Evolutionary conservation across 2,329 filamentous ascomycete species (phyloP), one percentile per base, ranked within the genome.

Genomic region (Dothideomycetes sp.): DNA sequence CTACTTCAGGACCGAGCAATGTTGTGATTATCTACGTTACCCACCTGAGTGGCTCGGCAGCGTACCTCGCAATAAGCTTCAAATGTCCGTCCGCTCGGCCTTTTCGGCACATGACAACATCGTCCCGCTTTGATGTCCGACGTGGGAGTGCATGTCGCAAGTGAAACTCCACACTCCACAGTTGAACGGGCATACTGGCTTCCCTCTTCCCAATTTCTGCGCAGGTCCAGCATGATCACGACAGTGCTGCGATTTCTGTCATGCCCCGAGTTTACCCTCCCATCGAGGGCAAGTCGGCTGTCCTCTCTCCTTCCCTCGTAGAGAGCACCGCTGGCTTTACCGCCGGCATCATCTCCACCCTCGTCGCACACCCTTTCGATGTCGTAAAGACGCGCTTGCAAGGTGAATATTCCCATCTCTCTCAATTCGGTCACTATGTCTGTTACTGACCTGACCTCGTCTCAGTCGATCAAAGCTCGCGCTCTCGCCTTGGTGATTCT

Each of bases 361-460:
- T 96, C 36, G 80, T 79, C 41, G 82, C 91, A 38, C 89, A 96
- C 58, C 91, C 91, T 22, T 77, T 98, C 44, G 91, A 98, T 64
- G 79, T 98, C 47, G 79, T 96, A 58, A 98, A 98, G 71, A 96
- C 89, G 45, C 82, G 91, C 47, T 78, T 98, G 57, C 91, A 98
- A 66, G 55, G 45, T 47, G 38, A 31, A 40, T 37, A 32, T 40
- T 31, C 31, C 18, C 14, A n/a, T 5, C n/a, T 18, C 7, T 15
- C 15, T 17, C 17, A 36, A 18, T 18, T 34, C 31, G 33, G 32
- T 35, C 8, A n/a, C 18, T 33, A 14, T 27, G 33, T 31, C 33
- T 18, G 11, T n/a, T 40, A 33, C 36, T 40, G 41, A 41, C 17
- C 5, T 11, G 12, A 12, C n/a, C 14, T 29, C 16, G 11, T 10